Evolutionary conservation across 371 early-diverging fungal genomes (phyloP).

Genomic region (Actinomortierella ambigua): DNA sequence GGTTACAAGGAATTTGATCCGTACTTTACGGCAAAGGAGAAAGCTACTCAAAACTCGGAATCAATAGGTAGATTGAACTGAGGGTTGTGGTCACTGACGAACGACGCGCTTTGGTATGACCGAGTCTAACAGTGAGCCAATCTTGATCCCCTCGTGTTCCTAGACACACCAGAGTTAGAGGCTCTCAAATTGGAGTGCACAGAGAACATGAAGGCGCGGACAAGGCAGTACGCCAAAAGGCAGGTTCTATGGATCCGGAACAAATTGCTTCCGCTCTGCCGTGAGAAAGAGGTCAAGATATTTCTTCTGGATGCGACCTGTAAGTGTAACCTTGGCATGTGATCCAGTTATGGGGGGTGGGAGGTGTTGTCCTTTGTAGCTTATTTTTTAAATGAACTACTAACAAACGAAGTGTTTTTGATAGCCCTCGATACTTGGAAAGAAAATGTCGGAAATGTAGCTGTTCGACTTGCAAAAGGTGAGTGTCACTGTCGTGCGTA

Average conservation of each 20-base stretch:
- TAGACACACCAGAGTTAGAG: slow-evolving; percentile 48
- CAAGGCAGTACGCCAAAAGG: slow-evolving; percentile 86
- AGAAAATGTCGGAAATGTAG: slow-evolving; percentile 56
- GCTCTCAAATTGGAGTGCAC: slow-evolving; percentile 59
- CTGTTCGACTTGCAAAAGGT: slow-evolving; percentile 59
- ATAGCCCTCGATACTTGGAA: slow-evolving; percentile 62
- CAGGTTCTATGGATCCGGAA: slow-evolving; percentile 93
- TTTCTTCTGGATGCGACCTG: slow-evolving; percentile 84
- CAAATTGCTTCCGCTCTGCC: slow-evolving; percentile 69
- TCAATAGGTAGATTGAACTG: slow-evolving; percentile 16
- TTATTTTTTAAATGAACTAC: not conserved
- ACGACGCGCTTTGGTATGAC: not conserved
- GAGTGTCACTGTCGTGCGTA: too few species aligned
- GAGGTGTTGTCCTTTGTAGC: too few species aligned
- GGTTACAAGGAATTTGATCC: slow-evolving; percentile 86
- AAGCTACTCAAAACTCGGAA: slow-evolving; percentile 14
- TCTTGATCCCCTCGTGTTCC: not conserved
- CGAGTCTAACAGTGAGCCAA: not conserved
- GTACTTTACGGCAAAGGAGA: slow-evolving; percentile 64
- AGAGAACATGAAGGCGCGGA: slow-evolving; percentile 85
- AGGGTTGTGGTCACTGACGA: too few species aligned
- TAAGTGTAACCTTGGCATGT: slow-evolving; percentile 28
- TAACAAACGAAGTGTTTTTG: not conserved
- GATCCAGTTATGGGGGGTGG: not conserved
- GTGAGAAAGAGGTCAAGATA: slow-evolving; percentile 51